Conservation (phyloP, 108 stramenopile genomes). For the Nitzschia putrida region DNA sequence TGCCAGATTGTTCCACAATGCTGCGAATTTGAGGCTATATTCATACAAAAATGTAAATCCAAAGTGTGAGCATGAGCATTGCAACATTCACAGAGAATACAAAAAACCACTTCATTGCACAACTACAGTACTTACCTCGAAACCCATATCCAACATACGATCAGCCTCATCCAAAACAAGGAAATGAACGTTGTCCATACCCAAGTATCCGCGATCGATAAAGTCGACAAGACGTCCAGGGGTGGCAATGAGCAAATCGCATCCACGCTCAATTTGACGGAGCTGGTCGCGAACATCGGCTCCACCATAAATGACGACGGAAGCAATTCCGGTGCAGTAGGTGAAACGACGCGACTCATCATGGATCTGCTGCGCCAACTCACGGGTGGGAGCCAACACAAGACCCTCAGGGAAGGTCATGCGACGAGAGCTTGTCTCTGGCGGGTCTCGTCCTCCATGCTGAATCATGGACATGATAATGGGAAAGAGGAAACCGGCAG, state of each 20-base stretch:
- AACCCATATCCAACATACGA: slow-evolving; percentile 99
- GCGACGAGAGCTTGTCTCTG: slow-evolving; percentile 42
- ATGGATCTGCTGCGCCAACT: slow-evolving; percentile 96
- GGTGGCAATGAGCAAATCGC: slow-evolving; percentile 97
- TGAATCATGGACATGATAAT: slow-evolving; percentile 91
- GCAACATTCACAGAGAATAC: background rate
- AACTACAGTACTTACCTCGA: slow-evolving; percentile 52
- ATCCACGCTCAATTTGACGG: slow-evolving; percentile 78
- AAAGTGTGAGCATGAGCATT: no score
- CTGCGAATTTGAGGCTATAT: slow-evolving; percentile 81
- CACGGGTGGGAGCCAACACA: slow-evolving; percentile 96
- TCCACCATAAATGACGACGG: slow-evolving; percentile 95
- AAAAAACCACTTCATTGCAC: background rate
- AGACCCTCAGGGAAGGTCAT: slow-evolving; percentile 83
- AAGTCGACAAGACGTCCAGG: slow-evolving; percentile 97
- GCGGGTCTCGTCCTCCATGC: slow-evolving; percentile 74
- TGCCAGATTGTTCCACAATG: slow-evolving; percentile 77
- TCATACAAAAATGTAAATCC: slow-evolving; percentile 1
- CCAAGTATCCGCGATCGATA: slow-evolving; percentile 88
- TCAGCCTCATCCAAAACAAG: slow-evolving; percentile 97
- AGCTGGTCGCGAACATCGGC: slow-evolving; percentile 93
- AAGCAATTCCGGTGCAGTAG: slow-evolving; percentile 93
- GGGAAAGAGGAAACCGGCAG: slow-evolving; percentile 97
- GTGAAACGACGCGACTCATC: slow-evolving; percentile 96
- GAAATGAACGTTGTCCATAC: slow-evolving; percentile 83